These are phyloP conservation scores for Hypericum androsaemum DNA, from an alignment of 345 rosid species.

Conservation along the genomic window DNA sequence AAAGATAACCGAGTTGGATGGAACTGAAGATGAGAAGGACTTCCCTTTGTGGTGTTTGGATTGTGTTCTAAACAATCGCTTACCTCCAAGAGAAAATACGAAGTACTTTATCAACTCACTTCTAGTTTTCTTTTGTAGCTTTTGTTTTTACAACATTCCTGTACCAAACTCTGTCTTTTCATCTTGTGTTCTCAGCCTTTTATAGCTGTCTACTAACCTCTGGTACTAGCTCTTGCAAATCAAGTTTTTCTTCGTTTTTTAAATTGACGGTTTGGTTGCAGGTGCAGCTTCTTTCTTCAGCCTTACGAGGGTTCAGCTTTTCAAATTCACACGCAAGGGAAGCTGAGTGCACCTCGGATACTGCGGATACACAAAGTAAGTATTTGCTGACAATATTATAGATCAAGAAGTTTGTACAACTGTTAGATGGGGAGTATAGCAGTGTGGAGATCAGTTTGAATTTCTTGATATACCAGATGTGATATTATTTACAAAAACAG, in stretches of 20 bases:
- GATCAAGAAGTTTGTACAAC: no score
- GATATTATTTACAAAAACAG: no score
- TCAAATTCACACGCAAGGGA: conserved; percentile 90
- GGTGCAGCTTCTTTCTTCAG: conserved; percentile 95
- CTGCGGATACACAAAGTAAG: conserved; percentile 93
- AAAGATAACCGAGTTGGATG: conserved; percentile 76
- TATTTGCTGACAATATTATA: background rate
- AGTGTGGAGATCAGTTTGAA: no score
- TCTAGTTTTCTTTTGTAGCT: background rate
- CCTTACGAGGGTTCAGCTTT: conserved; percentile 80
- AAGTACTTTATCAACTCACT: conserved; percentile 40
- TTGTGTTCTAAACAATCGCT: conserved; percentile 76
- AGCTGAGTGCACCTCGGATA: conserved; percentile 96
- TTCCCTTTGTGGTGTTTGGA: conserved; percentile 95
- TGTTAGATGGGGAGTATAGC: no score
- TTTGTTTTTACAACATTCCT: background rate
- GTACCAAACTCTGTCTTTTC: no score
- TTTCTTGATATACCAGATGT: no score
- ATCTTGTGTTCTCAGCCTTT: no score
- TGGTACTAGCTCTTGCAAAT: no score
- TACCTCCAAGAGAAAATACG: conserved; percentile 84
- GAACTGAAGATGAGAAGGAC: conserved; percentile 93
- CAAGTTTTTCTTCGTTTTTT: conserved; percentile 3
- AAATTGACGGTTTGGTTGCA: conserved; percentile 24
- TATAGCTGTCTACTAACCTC: no score